phyloP scores from a whole-genome alignment of 1,139 yeast genomes.

The Scheffersomyces lignicola region DNA sequence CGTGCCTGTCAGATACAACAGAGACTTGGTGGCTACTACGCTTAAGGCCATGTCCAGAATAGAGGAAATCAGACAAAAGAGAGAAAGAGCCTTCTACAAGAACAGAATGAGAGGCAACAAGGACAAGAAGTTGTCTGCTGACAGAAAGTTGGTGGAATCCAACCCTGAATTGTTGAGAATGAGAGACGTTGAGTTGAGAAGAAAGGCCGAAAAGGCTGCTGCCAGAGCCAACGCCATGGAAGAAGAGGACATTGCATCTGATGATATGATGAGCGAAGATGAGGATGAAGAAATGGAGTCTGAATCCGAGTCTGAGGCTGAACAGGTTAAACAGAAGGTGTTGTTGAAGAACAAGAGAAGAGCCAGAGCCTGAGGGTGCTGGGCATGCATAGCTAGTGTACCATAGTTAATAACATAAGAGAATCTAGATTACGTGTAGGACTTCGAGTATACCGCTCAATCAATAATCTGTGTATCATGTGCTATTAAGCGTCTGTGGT shows the following conservation, averaged over 20 bases:
- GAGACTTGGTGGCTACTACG: conserved; percentile 93
- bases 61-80: conserved; percentile 91
- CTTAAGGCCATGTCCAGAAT: conserved; percentile 94
- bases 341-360: conserved; percentile 73
- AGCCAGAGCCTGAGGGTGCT: conserved; percentile 16
- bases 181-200: conserved; percentile 89
- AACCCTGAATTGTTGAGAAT: conserved; percentile 87
- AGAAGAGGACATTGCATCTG: conserved; percentile 38
- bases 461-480: too few relatives aligned
- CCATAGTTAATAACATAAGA: neutral
- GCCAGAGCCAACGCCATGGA: conserved; percentile 55
- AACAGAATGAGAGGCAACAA: conserved; percentile 98
- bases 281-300: conserved; percentile 47
- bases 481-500: too few relatives aligned
- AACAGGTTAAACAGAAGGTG: conserved; percentile 67
- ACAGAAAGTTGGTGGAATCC: conserved; percentile 81
- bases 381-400: neutral
- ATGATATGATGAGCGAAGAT: conserved; percentile 42
- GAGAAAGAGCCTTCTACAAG: conserved; percentile 98
- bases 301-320: conserved; percentile 30
- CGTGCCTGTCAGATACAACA: conserved; percentile 95
- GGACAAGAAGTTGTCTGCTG: conserved; percentile 81
- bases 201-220: conserved; percentile 71
- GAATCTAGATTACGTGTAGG: neutral
- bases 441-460: too few relatives aligned